Base-by-base conservation (phyloP, 2,329 filamentous ascomycete species). In the Colletotrichum caudatum region DNA sequence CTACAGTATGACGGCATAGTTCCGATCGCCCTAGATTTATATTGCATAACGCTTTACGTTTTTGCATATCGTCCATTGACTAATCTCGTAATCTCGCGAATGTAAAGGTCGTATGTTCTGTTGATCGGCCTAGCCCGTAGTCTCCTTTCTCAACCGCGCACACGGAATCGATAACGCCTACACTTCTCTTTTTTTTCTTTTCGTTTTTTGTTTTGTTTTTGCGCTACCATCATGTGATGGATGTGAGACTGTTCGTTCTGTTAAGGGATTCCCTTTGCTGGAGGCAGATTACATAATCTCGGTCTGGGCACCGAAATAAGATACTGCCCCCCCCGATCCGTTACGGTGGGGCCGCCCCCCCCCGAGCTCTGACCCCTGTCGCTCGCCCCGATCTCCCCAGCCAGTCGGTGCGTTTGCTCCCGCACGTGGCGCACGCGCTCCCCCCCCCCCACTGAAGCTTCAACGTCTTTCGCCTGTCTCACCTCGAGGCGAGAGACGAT, bases 321-420 rank as follows among this genome's bases (percentile, higher is more conserved):
- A 41, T 18, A 48, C 46, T 5, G 20, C 46, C 46, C 5, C 46
- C 9, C 46, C 5, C 44, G 3, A n/a, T 33, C n/a, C 29, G 26
- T n/a, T n/a, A 29, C 37, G 33, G 61, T 62, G 68, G 63, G 56
- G 57, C 39, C 53, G 33, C 20, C 48, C 35, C 14, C 33, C 23
- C 54, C 37, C 11, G 60, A 33, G 29, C 35, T 41, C n/a, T 29
- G 33, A 7, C 18, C 69, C 69, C 65, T 72, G 50, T 66, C 26
- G 23, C 16, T 18, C 60, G 50, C 66, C 66, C 62, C 66, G 66
- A 66, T 59, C 29, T 35, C 68, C 68, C 23, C 64, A 46, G 50
- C 72, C 72, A 73, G 64, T 73, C 72, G 69, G 72, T 29, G 62
- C 50, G 48, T 71, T 66, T 29, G 68, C 71, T 68, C 41, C 54